Conservation (phyloP, 257 asterid genomes). For the Penstemon newberryi region DNA sequence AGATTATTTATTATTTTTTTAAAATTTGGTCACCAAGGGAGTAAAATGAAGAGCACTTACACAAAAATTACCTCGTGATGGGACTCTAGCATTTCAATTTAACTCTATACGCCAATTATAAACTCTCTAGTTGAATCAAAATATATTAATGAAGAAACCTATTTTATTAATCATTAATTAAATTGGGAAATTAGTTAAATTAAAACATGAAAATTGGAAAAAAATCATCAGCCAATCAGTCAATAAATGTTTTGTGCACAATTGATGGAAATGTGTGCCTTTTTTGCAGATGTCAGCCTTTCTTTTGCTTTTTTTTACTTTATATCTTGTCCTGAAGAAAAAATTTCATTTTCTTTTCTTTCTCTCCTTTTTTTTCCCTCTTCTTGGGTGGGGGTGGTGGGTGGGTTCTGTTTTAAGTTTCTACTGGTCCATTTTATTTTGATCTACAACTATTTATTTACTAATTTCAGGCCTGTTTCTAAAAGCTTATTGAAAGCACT, state of each 20-base stretch:
- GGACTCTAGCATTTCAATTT: background rate
- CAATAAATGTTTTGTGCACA: conserved; percentile 15
- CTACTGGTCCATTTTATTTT: conserved; percentile 27
- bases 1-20: no score
- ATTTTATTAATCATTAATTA: background rate
- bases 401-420: conserved; percentile 17
- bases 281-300: conserved; percentile 30
- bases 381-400: conserved; percentile 15
- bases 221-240: conserved; percentile 23
- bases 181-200: background rate
- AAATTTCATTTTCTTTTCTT: background rate
- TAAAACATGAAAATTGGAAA: background rate
- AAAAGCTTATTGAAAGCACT: background rate
- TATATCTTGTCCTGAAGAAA: background rate
- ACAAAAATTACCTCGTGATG: background rate
- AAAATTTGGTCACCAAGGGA: no score
- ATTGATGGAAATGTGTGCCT: background rate
- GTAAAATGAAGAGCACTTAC: background rate
- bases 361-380: background rate
- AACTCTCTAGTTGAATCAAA: background rate
- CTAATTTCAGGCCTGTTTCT: conserved; percentile 16
- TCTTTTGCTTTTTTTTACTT: background rate
- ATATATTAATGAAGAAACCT: background rate
- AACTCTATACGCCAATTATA: background rate
- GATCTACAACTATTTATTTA: conserved; percentile 19